Base-by-base conservation (phyloP, 257 asterid genomes). In the Linderniella brevidens region DNA sequence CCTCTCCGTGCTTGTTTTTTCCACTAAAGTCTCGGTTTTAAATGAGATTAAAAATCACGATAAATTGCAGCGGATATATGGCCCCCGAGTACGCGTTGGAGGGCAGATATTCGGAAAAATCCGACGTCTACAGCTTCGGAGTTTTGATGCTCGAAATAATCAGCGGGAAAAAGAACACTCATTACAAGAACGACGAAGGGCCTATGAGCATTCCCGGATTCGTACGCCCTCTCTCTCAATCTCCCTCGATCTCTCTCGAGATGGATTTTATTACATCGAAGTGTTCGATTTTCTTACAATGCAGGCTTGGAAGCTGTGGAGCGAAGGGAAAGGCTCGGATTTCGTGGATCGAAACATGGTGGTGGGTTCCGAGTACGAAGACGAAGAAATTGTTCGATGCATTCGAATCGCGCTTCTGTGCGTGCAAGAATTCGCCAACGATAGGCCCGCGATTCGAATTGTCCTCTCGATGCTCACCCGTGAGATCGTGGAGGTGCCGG, bases 391-490 rank as follows among this genome's bases (percentile, higher is more conserved):
- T 11, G 48, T 70, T 1, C 65, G 78, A 37, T 55, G 51, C 49
- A 66, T 52, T 32, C 41, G 53, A 59, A 55, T 61, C 6, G 78
- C 61, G 3, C 49, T 75, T 64, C 60, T 75, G 32, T 68, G 79
- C 17, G 64, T 71, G 10, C 79, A 75, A 47, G 79, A 68, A 42
- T 39, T 48, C 4, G 74, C 71, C 0, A 14, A 41, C 17, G 41
- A 68, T 37, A 48, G 82, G 36, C 79, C 79, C 19, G 53, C 42
- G 52, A 71, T 75, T 72, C 36, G 67, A 0, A 46, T 67, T 1
- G 67, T 71, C 16, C 56, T 75, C 45, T 19, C 69, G 61, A 71
- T 71, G 78, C 43, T 70, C 59, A 72, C 61, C 41, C 3, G 72
- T 58, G 74, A 64, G 19, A 43, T 63, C 20, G 63, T 51, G 14